Evolutionary conservation across 78 protist species (phyloP).

Genomic region (Guillardia theta): DNA sequence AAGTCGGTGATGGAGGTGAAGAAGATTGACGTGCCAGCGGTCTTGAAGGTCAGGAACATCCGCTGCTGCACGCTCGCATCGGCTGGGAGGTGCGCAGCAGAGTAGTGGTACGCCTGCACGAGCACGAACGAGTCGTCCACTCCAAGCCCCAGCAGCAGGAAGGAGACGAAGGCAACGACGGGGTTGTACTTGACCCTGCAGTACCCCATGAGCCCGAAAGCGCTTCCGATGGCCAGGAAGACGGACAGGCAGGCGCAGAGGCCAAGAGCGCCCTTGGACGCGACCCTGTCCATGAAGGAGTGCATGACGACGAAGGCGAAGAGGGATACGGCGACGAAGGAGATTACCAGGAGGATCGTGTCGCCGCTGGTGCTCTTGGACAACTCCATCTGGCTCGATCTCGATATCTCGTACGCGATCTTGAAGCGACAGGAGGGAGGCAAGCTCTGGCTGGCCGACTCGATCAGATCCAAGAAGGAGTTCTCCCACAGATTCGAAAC

Average conservation of each 20-base stretch:
- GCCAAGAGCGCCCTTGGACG: background rate
- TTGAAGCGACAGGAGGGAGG: too few species aligned
- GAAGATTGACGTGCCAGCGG: background rate
- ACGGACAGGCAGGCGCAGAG: background rate
- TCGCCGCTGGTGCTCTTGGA: background rate
- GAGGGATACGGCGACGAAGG: background rate
- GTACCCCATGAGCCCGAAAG: background rate
- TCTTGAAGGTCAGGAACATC: background rate
- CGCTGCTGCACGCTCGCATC: background rate
- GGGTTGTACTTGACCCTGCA: background rate
- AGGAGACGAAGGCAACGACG: background rate
- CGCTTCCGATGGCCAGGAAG: background rate
- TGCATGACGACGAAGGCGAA: background rate
- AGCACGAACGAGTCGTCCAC: background rate
- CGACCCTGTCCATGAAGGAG: background rate
- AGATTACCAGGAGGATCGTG: background rate
- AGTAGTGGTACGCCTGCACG: background rate
- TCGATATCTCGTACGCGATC: too few species aligned
- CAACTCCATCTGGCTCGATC: too few species aligned
- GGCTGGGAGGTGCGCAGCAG: background rate
- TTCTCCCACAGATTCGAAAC: too few species aligned
- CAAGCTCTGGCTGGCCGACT: too few species aligned
- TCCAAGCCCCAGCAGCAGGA: background rate
- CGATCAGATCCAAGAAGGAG: too few species aligned
- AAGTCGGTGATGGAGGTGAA: background rate